Base-by-base conservation (phyloP, 2,329 filamentous ascomycete species). In the Penicillium polonicum region DNA sequence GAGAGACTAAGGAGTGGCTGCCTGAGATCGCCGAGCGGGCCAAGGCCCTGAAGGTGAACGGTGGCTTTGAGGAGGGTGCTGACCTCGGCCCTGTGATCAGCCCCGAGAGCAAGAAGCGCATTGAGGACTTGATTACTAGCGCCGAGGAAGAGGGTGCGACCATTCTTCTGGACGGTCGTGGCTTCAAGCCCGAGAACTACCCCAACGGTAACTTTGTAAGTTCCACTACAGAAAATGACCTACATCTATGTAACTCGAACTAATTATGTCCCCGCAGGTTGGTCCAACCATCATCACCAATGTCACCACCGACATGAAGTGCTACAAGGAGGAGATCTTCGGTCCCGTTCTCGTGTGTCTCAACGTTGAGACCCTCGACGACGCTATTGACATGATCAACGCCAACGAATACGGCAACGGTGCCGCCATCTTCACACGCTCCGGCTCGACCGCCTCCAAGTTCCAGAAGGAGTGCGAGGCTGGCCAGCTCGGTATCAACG, bases 401-500 rank as follows among this genome's bases (percentile, higher is more conserved):
- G 78, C 77, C 45, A 88, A 88, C 73, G 83, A 85, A 66, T 88
- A 88, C 73, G 85, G 85, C 59, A 88, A 88, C 75, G 85, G 85
- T 53, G 84, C 84, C 19, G 83, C 85, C 59, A 83, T 88, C 76
- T 88, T 88, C 78, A 88, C 85, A 8, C 76, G 80, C 62, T 85
- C 81, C 19, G 85, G 85, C 45, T 77, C 83, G 17, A 86, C 83
- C 4, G 85, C 85, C 21, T 80, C 79, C 10, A 76, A 78, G 52
- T 88, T 88, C 81, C 84, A 86, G 72, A 84, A 83, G 72, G 81
- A 87, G 66, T 83, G 88, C 60, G 85, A 88, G 72, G 85, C 85
- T 61, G 85, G 85, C 51, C 85, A 88, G 74, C 78, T 88, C 23
- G 85, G 85, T 55, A 83, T 88, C 76, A 88, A 88, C 65, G 85